Conservation (phyloP, 2,329 filamentous ascomycete genomes). For the Myrmaecium sp. region DNA sequence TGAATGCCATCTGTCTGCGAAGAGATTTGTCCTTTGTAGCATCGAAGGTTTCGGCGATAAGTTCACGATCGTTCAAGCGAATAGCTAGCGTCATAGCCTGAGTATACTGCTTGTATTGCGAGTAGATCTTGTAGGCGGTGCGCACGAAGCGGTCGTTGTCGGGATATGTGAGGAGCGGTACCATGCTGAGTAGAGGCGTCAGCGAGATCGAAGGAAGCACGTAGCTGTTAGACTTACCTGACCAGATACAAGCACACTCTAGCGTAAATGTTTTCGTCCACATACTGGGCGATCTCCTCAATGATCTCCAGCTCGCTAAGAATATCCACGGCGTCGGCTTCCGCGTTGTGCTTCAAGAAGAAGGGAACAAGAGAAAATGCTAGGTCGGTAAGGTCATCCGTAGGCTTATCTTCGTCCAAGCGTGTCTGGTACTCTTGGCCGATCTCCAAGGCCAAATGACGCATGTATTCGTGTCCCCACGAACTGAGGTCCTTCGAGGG, state of each 20-base stretch:
- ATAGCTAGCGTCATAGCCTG: slow-evolving; percentile 93
- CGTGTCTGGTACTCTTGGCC: slow-evolving; percentile 86
- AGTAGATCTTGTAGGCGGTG: slow-evolving; percentile 87
- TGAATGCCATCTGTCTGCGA: slow-evolving; percentile 85
- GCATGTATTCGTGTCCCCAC: slow-evolving; percentile 97
- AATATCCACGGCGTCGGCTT: slow-evolving; percentile 93
- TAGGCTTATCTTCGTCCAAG: slow-evolving; percentile 67
- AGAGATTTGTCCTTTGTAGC: slow-evolving; percentile 65
- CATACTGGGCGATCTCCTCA: slow-evolving; percentile 69
- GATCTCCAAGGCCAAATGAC: slow-evolving; percentile 88
- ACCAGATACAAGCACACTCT: slow-evolving; percentile 96
- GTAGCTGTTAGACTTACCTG: slow-evolving; percentile 25
- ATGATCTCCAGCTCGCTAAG: slow-evolving; percentile 97
- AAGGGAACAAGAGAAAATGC: slow-evolving; percentile 75
- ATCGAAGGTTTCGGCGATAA: slow-evolving; percentile 70
- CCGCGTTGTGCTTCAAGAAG: slow-evolving; percentile 92
- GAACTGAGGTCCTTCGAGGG: slow-evolving; percentile 85
- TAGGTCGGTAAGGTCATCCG: slow-evolving; percentile 71
- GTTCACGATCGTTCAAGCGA: slow-evolving; percentile 67
- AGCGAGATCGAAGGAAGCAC: too few species aligned
- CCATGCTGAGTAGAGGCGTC: slow-evolving; percentile 59
- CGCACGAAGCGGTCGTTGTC: slow-evolving; percentile 92
- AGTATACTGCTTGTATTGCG: slow-evolving; percentile 78
- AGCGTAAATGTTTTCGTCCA: slow-evolving; percentile 87
- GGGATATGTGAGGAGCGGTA: slow-evolving; percentile 89